Base-by-base conservation (phyloP, 192 early-diverging fungal species). In the Coemansia sp. region DNA sequence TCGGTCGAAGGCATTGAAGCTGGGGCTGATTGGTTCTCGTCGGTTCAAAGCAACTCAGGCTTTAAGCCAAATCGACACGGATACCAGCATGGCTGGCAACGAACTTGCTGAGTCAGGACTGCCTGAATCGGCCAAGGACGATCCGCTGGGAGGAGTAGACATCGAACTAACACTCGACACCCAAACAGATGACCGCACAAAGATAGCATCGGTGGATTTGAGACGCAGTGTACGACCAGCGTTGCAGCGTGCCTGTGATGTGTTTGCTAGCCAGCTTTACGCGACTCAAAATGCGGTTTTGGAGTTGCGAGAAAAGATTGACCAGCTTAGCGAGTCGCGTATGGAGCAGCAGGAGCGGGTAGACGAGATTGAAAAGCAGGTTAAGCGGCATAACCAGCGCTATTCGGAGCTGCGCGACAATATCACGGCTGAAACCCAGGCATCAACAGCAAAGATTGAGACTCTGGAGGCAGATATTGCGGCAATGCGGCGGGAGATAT, bases 281-380 rank as follows among this genome's bases (percentile, higher is more conserved):
- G 70, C 65, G 3, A 79, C 76, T 10, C 65, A 73, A 52, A 61
- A 70, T 7, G 51, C 61, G 5, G 70, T 69, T 1, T 44, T 79
- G 28, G 61, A 68, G 51, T 54, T 68, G 45, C 65, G 70, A 38
- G 76, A 79, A 50, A 50, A 53, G 3, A 65, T 56, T 47, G 76
- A 79, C 31, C 70, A 73, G 59, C 58, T 79, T 43, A 59, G 55
- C 50, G 76, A 79, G 54, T 42, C 54, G 20, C 65, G 70, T 36
- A 65, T 69, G 61, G 76, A 79, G 55, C 70, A 65, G 41, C 62
- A 73, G 31, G 76, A 64, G 33, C 70, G 55, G 0, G 70, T 79
- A 0, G 76, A 68, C 13, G 65, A 72, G 51, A 65, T 79, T 56
- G 76, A 73, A 20, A 73, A 73, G 65, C 70, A 61, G 49, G 70